Conservation (phyloP, 78 protist genomes). For the Dictyostelium brefeldianum region DNA sequence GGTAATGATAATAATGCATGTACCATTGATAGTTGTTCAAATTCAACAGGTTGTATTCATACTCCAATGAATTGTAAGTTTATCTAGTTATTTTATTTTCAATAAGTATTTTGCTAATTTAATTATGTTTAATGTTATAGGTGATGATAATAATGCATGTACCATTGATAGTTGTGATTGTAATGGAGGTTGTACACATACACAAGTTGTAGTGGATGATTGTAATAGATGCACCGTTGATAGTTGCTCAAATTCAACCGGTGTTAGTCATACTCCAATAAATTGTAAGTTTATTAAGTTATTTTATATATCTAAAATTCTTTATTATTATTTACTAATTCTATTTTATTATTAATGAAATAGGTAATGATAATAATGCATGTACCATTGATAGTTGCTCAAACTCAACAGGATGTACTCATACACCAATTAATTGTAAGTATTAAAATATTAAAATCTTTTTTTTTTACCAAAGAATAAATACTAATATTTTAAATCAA, state of each 20-base stretch:
- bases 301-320: too few species aligned
- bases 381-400: constrained; percentile 53
- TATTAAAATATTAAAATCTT: background rate
- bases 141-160: constrained; percentile 20
- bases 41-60: background rate
- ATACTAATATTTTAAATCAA: constrained; percentile 5
- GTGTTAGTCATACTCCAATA: background rate
- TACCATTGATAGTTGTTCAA: constrained; percentile 41
- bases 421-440: background rate
- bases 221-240: constrained; percentile 40
- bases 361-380: constrained; percentile 37
- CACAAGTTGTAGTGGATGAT: constrained; percentile 36
- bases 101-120: constrained; percentile 8
- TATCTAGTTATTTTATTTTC: constrained; percentile 6
- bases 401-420: background rate
- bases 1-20: constrained; percentile 44
- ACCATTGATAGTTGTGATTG: background rate
- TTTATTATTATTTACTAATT: too few species aligned
- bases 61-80: constrained; percentile 12
- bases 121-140: too few species aligned
- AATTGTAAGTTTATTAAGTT: too few species aligned
- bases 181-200: background rate
- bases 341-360: background rate
- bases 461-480: background rate
- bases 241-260: background rate